These are phyloP conservation scores for Aspergillus melleus DNA, from an alignment of 2,329 filamentous ascomycete genomes.

Conservation along the genomic window DNA sequence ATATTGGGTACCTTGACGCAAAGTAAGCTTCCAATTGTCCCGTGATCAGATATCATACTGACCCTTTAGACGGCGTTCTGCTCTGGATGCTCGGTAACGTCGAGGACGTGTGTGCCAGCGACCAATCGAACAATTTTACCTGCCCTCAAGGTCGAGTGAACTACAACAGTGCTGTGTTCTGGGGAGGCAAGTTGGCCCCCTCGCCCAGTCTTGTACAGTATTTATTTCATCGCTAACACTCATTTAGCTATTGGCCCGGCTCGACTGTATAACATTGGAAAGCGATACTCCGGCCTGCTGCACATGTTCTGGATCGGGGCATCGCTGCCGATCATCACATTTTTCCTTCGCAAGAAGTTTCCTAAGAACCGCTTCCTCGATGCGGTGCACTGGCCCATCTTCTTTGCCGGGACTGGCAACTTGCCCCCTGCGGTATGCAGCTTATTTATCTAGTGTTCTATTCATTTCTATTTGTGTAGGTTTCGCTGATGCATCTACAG, in stretches of 20 bases:
- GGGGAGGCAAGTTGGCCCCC: conserved; percentile 35
- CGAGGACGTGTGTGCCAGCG: conserved; percentile 38
- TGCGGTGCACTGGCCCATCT: conserved; percentile 26
- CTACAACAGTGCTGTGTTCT: conserved; percentile 48
- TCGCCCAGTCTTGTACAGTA: neutral
- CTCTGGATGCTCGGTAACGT: conserved; percentile 38
- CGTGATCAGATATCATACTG: conserved; percentile 39
- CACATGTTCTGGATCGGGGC: conserved; percentile 53
- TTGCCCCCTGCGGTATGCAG: conserved; percentile 23
- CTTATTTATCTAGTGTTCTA: too few species aligned
- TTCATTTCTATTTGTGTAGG: too few species aligned
- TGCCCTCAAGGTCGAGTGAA: conserved; percentile 49
- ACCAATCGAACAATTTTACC: conserved; percentile 47
- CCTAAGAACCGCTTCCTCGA: conserved; percentile 48
- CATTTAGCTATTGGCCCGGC: conserved; percentile 45
- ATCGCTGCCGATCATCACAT: conserved; percentile 49
- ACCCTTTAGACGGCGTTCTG: conserved; percentile 35
- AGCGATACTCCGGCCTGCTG: conserved; percentile 47
- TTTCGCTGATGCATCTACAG: conserved; percentile 2
- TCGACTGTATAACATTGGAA: conserved; percentile 47
- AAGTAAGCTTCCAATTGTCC: conserved; percentile 26
- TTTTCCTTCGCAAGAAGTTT: conserved; percentile 55
- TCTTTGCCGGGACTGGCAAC: conserved; percentile 27
- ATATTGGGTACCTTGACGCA: conserved; percentile 47
- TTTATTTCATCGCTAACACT: neutral